Percentiles rank a stretch among this genome's conserved stretches.
Evolutionary conservation across 345 rosid genomes (phyloP).

Genomic region (Viola odorata): DNA sequence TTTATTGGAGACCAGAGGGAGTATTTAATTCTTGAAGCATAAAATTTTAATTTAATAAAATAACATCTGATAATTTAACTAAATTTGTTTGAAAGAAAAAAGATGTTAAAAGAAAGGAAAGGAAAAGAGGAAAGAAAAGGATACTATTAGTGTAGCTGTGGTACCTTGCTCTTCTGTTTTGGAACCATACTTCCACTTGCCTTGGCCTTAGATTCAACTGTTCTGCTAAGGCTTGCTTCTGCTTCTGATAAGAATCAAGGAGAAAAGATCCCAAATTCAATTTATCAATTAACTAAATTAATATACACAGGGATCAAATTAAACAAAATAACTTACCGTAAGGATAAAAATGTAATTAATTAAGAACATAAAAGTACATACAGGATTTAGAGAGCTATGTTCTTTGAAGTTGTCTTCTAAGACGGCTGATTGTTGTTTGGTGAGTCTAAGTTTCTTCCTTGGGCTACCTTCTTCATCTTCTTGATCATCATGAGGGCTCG

Average conservation of each 20-base stretch:
- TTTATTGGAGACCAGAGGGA: no score
- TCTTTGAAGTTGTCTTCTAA: constrained; percentile 49
- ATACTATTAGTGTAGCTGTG: no score
- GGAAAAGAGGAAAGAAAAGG: no score
- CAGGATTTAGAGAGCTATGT: constrained; percentile 54
- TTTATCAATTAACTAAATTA: neutral
- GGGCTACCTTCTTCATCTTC: constrained; percentile 48
- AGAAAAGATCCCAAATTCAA: neutral
- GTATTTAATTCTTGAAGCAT: no score
- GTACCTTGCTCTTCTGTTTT: constrained; percentile 98
- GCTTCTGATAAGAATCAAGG: constrained; percentile 35
- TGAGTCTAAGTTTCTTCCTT: constrained; percentile 53
- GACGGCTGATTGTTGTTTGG: constrained; percentile 36
- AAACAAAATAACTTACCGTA: neutral
- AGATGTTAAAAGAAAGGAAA: no score
- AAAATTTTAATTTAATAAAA: no score
- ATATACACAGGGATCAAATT: neutral
- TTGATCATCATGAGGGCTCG: constrained; percentile 27
- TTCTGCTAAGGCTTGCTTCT: constrained; percentile 60
- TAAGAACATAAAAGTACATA: constrained; percentile 18
- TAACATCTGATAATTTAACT: no score
- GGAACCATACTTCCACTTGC: constrained; percentile 99
- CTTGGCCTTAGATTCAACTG: constrained; percentile 79
- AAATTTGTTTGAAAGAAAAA: no score
- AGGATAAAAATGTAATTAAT: neutral